Evolutionary conservation across 192 early-diverging fungal species (phyloP).

Genomic region (Jimgerdemannia lactiflua): DNA sequence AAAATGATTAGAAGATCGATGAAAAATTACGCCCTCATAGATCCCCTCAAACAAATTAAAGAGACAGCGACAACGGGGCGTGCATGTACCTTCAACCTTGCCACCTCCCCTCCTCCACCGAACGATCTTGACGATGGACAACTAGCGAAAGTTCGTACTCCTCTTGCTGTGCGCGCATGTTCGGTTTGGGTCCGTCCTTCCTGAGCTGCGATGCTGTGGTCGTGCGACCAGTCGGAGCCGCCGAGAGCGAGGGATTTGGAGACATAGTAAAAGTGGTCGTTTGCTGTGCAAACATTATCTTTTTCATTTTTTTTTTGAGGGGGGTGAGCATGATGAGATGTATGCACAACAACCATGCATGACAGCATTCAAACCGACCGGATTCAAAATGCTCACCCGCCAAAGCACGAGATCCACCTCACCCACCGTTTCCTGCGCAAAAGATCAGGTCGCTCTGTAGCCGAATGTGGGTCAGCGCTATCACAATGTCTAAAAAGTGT

Average conservation of each 20-base stretch:
- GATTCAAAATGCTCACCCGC: constrained; percentile 40
- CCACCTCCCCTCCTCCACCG: constrained; percentile 21
- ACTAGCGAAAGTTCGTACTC: constrained; percentile 65
- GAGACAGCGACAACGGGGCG: neutral
- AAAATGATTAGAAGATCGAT: neutral
- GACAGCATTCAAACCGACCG: neutral
- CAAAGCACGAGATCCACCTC: constrained; percentile 67
- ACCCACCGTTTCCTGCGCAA: constrained; percentile 43
- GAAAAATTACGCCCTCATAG: neutral
- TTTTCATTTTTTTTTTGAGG: neutral
- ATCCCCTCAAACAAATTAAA: neutral
- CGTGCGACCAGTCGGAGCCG: constrained; percentile 29
- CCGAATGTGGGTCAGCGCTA: constrained; percentile 74
- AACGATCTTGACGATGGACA: constrained; percentile 6
- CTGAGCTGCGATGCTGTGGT: constrained; percentile 28
- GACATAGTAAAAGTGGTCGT: constrained; percentile 67
- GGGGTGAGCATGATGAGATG: neutral
- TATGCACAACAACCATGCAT: neutral
- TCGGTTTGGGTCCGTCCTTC: constrained; percentile 35
- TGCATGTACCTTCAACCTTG: neutral
- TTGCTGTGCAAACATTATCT: constrained; percentile 31
- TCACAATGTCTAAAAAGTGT: constrained; percentile 54
- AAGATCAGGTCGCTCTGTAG: constrained; percentile 60
- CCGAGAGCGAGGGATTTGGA: constrained; percentile 46
- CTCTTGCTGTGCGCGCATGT: constrained; percentile 47